Percentiles rank a stretch among this genome's conserved stretches.
phyloP scores from a whole-genome alignment of 2,329 filamentous ascomycete genomes.

The Botrytis fragariae region DNA sequence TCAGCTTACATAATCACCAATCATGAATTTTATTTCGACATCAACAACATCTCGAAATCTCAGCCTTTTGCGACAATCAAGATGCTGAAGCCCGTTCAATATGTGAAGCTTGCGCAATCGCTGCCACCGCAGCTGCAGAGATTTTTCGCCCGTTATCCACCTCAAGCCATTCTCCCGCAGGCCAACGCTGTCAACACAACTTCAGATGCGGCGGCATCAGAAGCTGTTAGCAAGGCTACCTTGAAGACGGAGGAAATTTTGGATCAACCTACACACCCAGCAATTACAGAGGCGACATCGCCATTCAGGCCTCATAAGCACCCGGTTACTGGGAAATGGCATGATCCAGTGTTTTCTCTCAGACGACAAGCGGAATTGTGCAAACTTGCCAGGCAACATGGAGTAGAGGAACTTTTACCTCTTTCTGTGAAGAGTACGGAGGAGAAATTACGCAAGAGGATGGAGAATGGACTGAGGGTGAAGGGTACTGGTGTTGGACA shows the following conservation, averaged over 20 bases:
- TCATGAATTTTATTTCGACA: conserved; percentile 16
- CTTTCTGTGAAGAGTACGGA: conserved; percentile 73
- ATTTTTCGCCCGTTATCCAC: conserved; percentile 90
- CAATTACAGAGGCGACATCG: conserved; percentile 41
- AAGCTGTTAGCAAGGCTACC: conserved; percentile 37
- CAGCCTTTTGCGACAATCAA: conserved; percentile 21
- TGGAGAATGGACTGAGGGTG: conserved; percentile 77
- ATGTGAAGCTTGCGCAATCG: conserved; percentile 59
- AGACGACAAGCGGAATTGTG: conserved; percentile 87
- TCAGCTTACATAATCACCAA: conserved; percentile 17
- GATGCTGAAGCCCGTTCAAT: conserved; percentile 28
- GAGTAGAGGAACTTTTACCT: conserved; percentile 78
- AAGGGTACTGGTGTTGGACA: conserved; percentile 93
- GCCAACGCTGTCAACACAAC: conserved; percentile 37
- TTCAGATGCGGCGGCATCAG: conserved; percentile 43
- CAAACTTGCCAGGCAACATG: conserved; percentile 75
- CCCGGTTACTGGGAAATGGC: conserved; percentile 76
- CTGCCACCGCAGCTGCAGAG: conserved; percentile 75
- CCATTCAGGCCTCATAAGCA: conserved; percentile 82
- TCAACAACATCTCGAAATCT: conserved; percentile 20
- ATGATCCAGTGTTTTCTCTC: conserved; percentile 77
- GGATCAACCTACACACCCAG: conserved; percentile 43
- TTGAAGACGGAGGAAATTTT: conserved; percentile 34
- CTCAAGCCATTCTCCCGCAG: conserved; percentile 55
- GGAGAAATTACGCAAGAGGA: conserved; percentile 65